A percentile compares a stretch with the other conserved stretches of the same genome.
Evolutionary conservation across 2,329 filamentous ascomycete genomes (phyloP).

Genomic region (Fusarium solani-melongenae): DNA sequence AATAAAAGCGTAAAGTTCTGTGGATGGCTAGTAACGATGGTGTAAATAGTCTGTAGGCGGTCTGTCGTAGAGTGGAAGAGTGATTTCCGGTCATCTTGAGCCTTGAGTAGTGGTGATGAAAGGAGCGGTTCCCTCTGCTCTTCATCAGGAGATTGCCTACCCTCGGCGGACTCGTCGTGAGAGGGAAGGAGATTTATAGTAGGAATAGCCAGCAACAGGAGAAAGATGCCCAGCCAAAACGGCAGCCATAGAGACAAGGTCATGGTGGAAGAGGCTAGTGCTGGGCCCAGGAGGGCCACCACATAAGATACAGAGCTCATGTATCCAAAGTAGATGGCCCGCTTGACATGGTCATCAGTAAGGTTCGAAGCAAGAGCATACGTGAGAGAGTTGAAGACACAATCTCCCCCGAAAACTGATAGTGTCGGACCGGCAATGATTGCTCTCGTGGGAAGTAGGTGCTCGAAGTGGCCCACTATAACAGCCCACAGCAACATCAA

Average conservation of each 20-base stretch:
- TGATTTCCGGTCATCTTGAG: constrained; percentile 40
- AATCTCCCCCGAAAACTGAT: constrained; percentile 61
- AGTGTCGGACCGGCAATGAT: constrained; percentile 55
- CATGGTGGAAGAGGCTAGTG: constrained; percentile 60
- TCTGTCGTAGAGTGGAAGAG: constrained; percentile 28
- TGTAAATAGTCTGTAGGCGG: constrained; percentile 43
- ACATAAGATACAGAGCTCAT: constrained; percentile 61
- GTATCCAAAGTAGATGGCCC: constrained; percentile 62
- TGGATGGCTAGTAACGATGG: constrained; percentile 51
- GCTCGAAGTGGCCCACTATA: constrained; percentile 32
- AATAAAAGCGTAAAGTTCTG: constrained; percentile 57
- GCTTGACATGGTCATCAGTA: constrained; percentile 57
- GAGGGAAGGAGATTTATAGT: constrained; percentile 28
- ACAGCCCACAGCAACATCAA: constrained; percentile 43
- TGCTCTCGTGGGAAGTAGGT: constrained; percentile 37
- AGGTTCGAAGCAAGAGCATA: constrained; percentile 58
- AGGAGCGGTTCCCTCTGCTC: constrained; percentile 52
- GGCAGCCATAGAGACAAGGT: constrained; percentile 56
- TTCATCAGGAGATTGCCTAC: constrained; percentile 29
- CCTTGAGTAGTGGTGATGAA: constrained; percentile 53
- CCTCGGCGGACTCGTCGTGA: background rate
- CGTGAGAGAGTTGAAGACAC: constrained; percentile 62
- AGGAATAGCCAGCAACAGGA: constrained; percentile 29
- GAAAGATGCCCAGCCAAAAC: constrained; percentile 44
- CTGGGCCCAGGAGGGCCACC: constrained; percentile 58